Evolutionary conservation across 176 grass and related monocot species (phyloP), one percentile per base, ranked within the genome.

Genomic region (Poa pratensis): DNA sequence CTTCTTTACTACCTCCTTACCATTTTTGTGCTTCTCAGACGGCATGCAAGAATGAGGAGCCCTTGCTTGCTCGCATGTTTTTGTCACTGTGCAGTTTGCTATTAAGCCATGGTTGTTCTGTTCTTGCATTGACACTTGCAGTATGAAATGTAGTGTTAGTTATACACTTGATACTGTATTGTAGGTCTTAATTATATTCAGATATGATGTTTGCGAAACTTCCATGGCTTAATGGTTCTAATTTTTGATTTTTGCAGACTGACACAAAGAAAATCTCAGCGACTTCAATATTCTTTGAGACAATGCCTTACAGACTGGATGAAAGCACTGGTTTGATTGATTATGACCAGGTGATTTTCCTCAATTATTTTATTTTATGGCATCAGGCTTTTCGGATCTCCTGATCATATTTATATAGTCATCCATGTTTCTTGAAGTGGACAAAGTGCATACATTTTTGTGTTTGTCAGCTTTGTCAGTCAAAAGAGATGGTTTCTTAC

Each of bases 241-340:
- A 54, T 86, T 83, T 42, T 84, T 81, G 27, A 59, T 80, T 65
- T 86, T 86, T 89, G 62, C 91, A 99, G 97, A 99, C 97, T 77
- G 97, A 99, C 85, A 99, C 97, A 67, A 99, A 99, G 92, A 99
- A 99, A 88, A 99, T 99, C 39, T 99, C 97, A 22, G 97, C 94
- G 60, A 92, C 93, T 76, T 99, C 97, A 1, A 99, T 99, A 79
- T 99, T 99, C 86, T 99, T 99, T 69, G 97, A 99, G 86, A 99
- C 97, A 84, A 99, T 99, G 94, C 97, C 97, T 24, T 99, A 99
- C 81, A 89, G 97, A 87, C 86, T 99, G 82, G 86, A 99, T 80
- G 97, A 99, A 84, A 96, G 89, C 80, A 99, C 97, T 78, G 97
- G 97, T 50, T 99, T 94, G 63, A 99, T 99, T 92, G 97, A 99